Percentiles rank a stretch among this genome's conserved stretches.
phyloP scores from a whole-genome alignment of 805 yeast species.

The Schwanniomyces polymorphus region DNA sequence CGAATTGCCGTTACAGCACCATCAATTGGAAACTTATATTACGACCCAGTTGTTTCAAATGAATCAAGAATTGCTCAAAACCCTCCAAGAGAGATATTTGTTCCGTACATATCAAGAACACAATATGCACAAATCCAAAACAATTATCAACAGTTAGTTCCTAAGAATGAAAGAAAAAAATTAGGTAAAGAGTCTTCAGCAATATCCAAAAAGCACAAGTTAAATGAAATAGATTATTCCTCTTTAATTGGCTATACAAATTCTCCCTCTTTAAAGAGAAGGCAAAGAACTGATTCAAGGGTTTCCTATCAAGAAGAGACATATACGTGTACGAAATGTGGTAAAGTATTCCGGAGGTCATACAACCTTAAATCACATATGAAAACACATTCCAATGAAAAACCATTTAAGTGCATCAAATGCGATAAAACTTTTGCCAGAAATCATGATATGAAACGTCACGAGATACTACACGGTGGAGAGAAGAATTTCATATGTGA shows the following conservation, averaged over 20 bases:
- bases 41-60: not conserved
- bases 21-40: not conserved
- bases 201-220: not conserved
- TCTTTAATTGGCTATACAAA: slow-evolving; percentile 36
- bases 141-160: not conserved
- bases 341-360: slow-evolving; percentile 47
- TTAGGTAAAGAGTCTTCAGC: not conserved
- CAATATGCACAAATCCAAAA: not conserved
- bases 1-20: not conserved
- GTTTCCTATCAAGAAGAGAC: slow-evolving; percentile 6
- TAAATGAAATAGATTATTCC: slow-evolving; percentile 27
- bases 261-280: slow-evolving; percentile 28
- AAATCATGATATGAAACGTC: slow-evolving; percentile 74
- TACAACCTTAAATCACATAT: slow-evolving; percentile 51
- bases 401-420: slow-evolving; percentile 64
- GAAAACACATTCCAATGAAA: slow-evolving; percentile 60
- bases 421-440: slow-evolving; percentile 75
- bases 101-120: not conserved
- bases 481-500: slow-evolving; percentile 68
- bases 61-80: not conserved
- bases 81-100: not conserved
- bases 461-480: slow-evolving; percentile 74
- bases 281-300: slow-evolving; percentile 20
- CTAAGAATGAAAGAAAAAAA: not conserved
- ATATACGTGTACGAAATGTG: slow-evolving; percentile 44